phyloP scores from a whole-genome alignment of 108 stramenopile genomes.

The Skeletonema potamos region DNA sequence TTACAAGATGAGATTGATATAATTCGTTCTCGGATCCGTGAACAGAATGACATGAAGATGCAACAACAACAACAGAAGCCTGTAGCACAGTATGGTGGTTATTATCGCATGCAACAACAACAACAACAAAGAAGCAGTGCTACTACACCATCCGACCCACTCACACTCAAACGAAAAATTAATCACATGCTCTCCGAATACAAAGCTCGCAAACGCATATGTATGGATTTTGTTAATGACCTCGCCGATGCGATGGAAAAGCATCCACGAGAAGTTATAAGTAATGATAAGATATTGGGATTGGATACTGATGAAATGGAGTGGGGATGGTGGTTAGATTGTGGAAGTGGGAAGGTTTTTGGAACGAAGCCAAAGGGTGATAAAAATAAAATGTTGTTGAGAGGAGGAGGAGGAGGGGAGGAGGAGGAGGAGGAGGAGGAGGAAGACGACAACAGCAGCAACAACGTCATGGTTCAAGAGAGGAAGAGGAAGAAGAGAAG shows the following conservation, averaged over 20 bases:
- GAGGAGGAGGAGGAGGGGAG: background rate
- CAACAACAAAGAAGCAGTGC: slow-evolving; percentile 1
- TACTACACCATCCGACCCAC: slow-evolving; percentile 18
- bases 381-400: slow-evolving; percentile 3
- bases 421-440: background rate
- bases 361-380: background rate
- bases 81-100: background rate
- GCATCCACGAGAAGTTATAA: slow-evolving; percentile 72
- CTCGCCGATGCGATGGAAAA: slow-evolving; percentile 88
- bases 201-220: slow-evolving; percentile 72
- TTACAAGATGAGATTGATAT: slow-evolving; percentile 36
- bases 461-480: background rate
- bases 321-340: slow-evolving; percentile 31
- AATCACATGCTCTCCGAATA: slow-evolving; percentile 77
- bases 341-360: slow-evolving; percentile 1
- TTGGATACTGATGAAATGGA: slow-evolving; percentile 81
- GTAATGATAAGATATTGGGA: slow-evolving; percentile 57
- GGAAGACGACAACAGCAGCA: too few relatives aligned
- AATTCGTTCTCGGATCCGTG: slow-evolving; percentile 34
- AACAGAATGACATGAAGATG: background rate
- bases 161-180: slow-evolving; percentile 62
- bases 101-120: slow-evolving; percentile 12
- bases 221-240: slow-evolving; percentile 83
- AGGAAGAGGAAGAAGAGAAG: background rate
- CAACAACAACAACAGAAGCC: slow-evolving; percentile 3